A percentile compares a stretch with the other conserved stretches of the same genome.
Conservation (phyloP, 2,329 filamentous ascomycete species). For the Tetracladium maxilliforme region DNA sequence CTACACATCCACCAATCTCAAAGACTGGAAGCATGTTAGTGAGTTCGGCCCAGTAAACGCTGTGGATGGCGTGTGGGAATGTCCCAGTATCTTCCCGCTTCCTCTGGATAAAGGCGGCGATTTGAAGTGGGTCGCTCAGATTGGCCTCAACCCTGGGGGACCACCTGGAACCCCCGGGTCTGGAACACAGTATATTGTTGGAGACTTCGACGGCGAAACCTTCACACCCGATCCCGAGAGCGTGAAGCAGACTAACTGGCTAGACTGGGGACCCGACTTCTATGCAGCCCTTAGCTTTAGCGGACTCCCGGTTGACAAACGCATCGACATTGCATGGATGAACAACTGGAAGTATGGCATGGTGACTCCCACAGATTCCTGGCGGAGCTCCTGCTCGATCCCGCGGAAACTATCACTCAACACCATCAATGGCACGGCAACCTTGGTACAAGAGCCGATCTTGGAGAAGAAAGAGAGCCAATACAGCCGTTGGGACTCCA, state of each 20-base stretch:
- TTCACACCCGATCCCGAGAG: constrained; percentile 19
- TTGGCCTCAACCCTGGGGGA: constrained; percentile 36
- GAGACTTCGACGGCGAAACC: constrained; percentile 44
- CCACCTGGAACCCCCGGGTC: constrained; percentile 34
- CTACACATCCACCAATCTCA: constrained; percentile 40
- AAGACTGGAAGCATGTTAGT: constrained; percentile 35
- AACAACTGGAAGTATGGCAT: constrained; percentile 42
- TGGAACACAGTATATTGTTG: constrained; percentile 34
- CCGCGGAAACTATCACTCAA: constrained; percentile 19
- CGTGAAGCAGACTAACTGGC: constrained; percentile 1
- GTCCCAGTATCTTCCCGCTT: constrained; percentile 18
- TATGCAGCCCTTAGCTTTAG: constrained; percentile 1
- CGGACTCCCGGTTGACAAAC: constrained; percentile 20
- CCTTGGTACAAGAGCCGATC: constrained; percentile 1
- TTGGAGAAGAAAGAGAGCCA: too few relatives aligned
- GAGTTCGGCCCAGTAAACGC: constrained; percentile 39
- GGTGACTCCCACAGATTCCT: constrained; percentile 33
- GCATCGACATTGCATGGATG: constrained; percentile 34
- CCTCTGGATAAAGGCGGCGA: constrained; percentile 13
- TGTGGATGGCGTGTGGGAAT: constrained; percentile 41
- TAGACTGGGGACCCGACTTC: constrained; percentile 11
- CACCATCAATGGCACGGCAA: neutral
- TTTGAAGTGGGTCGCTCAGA: constrained; percentile 26
- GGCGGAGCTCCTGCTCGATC: constrained; percentile 31
- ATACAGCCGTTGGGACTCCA: too few relatives aligned